A percentile compares a stretch with the other conserved stretches of the same genome.
These are phyloP conservation scores for Rhodotorula glutinis DNA, from an alignment of 1,284 basidiomycete species.

Conservation along the genomic window DNA sequence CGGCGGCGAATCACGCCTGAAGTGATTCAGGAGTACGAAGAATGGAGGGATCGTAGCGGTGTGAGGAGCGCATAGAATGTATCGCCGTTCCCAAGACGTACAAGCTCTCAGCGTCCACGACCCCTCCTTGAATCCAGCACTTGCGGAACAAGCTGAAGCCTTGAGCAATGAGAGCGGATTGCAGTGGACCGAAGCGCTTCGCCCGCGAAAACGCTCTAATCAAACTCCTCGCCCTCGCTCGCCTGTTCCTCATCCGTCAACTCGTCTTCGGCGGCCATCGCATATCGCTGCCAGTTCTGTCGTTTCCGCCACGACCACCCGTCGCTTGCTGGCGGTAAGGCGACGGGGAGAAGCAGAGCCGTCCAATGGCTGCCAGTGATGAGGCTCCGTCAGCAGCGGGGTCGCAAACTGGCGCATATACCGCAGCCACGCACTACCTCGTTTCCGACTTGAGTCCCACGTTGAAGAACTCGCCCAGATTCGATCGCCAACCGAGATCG, in stretches of 20 bases:
- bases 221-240: constrained; percentile 21
- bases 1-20: constrained; percentile 80
- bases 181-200: too few relatives aligned
- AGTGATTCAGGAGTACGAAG: constrained; percentile 67
- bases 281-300: constrained; percentile 54
- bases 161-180: too few relatives aligned
- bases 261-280: constrained; percentile 53
- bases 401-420: neutral
- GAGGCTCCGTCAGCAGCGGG: neutral
- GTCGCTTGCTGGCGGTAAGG: constrained; percentile 76
- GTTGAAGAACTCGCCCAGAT: constrained; percentile 86
- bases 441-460: constrained; percentile 56
- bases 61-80: constrained; percentile 34
- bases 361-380: constrained; percentile 48
- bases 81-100: too few relatives aligned
- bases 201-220: neutral
- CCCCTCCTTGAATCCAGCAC: too few relatives aligned
- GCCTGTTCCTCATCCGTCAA: constrained; percentile 56
- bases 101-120: too few relatives aligned
- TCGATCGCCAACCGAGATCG: constrained; percentile 70
- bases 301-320: constrained; percentile 76
- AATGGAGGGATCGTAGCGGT: constrained; percentile 55
- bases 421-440: constrained; percentile 65
- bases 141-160: neutral
- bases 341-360: constrained; percentile 76